Evolutionary conservation across 495 filamentous ascomycete genomes (phyloP).

Genomic region (Coniosporium apollinis): DNA sequence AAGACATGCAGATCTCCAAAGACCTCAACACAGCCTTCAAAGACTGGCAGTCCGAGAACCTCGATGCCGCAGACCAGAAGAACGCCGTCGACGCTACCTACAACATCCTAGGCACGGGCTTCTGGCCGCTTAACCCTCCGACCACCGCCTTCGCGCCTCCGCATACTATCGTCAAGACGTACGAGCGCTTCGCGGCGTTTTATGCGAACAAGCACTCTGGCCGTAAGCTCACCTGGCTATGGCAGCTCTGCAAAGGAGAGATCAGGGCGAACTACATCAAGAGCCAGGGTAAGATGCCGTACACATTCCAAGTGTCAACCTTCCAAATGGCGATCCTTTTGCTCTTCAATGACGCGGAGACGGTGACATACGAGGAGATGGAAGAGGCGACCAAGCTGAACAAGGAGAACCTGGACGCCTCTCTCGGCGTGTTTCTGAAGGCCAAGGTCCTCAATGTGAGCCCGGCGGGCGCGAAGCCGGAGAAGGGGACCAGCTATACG

Average conservation of each 20-base stretch:
- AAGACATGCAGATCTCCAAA: conserved; percentile 97
- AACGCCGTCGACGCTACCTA: conserved; percentile 58
- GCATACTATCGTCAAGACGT: conserved; percentile 64
- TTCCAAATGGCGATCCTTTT: conserved; percentile 97
- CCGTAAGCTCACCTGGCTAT: conserved; percentile 92
- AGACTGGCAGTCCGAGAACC: conserved; percentile 43
- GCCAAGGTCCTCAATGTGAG: conserved; percentile 63
- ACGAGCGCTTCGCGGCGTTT: conserved; percentile 75
- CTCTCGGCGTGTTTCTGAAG: conserved; percentile 69
- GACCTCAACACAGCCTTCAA: conserved; percentile 83
- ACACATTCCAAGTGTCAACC: conserved; percentile 93
- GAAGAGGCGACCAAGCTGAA: conserved; percentile 59
- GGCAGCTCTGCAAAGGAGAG: conserved; percentile 96
- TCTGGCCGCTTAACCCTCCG: conserved; percentile 86
- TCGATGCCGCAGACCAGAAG: conserved; percentile 44
- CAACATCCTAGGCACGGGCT: conserved; percentile 84
- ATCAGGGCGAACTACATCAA: conserved; percentile 86
- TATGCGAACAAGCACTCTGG: conserved; percentile 94
- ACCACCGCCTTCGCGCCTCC: conserved; percentile 76
- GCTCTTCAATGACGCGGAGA: conserved; percentile 82
- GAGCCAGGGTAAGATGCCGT: conserved; percentile 71
- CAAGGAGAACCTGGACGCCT: conserved; percentile 69
- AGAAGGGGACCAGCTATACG: conserved; percentile 53
- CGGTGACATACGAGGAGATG: conserved; percentile 76
- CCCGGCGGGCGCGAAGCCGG: conserved; percentile 58